phyloP scores from a whole-genome alignment of 495 filamentous ascomycete genomes.

The Cryomyces antarcticus region DNA sequence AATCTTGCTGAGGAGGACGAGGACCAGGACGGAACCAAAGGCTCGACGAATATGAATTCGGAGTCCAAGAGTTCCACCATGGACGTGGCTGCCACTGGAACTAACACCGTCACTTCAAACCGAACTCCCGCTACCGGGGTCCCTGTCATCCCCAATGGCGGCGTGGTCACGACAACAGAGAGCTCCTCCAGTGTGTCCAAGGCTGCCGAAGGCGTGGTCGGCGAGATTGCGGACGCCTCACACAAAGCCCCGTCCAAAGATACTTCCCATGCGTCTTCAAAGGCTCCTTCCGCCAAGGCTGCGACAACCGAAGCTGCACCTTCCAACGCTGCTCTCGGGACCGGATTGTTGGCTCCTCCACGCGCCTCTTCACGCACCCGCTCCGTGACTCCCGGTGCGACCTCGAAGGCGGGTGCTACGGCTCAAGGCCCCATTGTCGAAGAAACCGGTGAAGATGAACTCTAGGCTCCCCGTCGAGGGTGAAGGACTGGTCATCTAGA shows the following conservation, averaged over 20 bases:
- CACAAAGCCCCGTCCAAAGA: neutral
- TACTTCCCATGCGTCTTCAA: neutral
- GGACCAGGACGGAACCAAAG: neutral
- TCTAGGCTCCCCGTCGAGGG: no score
- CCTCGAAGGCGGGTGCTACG: neutral
- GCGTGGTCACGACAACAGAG: neutral
- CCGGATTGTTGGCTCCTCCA: neutral
- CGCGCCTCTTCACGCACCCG: neutral
- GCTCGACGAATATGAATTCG: neutral
- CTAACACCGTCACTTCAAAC: neutral
- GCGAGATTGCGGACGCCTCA: neutral
- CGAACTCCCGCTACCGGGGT: neutral
- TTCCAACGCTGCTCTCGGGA: neutral
- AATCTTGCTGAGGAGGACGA: conserved; percentile 12
- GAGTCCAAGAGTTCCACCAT: neutral
- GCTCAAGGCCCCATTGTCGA: no score
- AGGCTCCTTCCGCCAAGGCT: neutral
- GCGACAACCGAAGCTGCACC: neutral
- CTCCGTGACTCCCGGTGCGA: neutral
- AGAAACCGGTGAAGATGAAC: no score
- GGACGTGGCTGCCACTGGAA: neutral
- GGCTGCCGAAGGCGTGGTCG: neutral
- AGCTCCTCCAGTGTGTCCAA: neutral
- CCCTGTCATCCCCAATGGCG: neutral
- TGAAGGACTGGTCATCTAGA: neutral